These are phyloP conservation scores for Drechslera avenae DNA, from an alignment of 2,329 filamentous ascomycete genomes.

Conservation along the genomic window DNA sequence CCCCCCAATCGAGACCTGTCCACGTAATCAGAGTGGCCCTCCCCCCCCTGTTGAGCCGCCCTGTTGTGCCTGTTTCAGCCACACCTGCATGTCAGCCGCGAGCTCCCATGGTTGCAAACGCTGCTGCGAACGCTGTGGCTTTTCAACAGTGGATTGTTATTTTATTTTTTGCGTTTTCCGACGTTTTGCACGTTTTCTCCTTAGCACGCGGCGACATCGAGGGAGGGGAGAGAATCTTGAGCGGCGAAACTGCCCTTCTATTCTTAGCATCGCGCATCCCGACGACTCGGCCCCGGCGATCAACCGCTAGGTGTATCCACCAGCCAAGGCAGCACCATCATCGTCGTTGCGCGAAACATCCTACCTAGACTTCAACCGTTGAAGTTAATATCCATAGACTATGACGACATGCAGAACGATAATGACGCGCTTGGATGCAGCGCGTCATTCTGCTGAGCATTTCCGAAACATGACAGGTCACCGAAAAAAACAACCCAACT, in stretches of 20 bases:
- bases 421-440: not conserved
- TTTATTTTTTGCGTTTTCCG: not conserved
- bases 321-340: not conserved
- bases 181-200: not conserved
- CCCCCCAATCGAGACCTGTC: constrained; percentile 7
- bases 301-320: constrained; percentile 7
- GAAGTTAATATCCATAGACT: too few species aligned
- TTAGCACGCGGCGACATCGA: too few species aligned
- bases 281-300: constrained; percentile 4
- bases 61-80: constrained; percentile 13
- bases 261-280: constrained; percentile 12
- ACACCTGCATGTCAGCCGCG: constrained; percentile 2
- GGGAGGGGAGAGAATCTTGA: not conserved
- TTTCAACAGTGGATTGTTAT: not conserved
- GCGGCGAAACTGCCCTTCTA: not conserved
- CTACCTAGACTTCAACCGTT: too few species aligned
- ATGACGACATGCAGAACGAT: not conserved
- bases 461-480: not conserved
- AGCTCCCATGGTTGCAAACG: constrained; percentile 2
- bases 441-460: constrained; percentile 1
- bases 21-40: constrained; percentile 17
- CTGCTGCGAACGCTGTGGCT: constrained; percentile 11
- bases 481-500: too few species aligned
- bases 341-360: not conserved
- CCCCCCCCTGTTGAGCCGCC: constrained; percentile 12